phyloP scores from a whole-genome alignment of 306 rosid genomes.

The Senna siamea region DNA sequence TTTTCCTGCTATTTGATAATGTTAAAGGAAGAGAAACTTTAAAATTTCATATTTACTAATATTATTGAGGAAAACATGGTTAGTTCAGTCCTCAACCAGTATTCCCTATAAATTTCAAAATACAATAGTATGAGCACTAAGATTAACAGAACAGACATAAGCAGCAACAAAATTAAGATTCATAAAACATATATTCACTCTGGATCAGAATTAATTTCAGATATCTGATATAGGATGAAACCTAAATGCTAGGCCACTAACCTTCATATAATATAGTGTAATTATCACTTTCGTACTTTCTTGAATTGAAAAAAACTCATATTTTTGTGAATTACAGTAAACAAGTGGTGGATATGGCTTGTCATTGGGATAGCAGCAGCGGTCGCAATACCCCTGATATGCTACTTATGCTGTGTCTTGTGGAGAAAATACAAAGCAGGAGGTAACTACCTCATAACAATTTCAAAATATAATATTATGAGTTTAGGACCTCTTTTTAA shows the following conservation, averaged over 20 bases:
- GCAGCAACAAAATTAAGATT: not conserved
- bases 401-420: constrained; percentile 6
- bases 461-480: not conserved
- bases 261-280: not conserved
- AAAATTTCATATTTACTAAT: not conserved
- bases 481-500: constrained; percentile 2
- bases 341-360: constrained; percentile 44
- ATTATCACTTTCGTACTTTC: not conserved
- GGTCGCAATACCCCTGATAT: not conserved
- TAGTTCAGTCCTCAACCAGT: not conserved
- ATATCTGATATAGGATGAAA: not conserved
- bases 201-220: not conserved
- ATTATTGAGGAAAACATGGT: not conserved
- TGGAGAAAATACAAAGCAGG: constrained; percentile 24
- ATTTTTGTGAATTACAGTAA: constrained; percentile 18
- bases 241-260: not conserved
- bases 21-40: not conserved
- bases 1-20: not conserved
- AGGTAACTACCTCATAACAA: constrained; percentile 22
- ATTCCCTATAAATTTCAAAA: not conserved
- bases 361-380: constrained; percentile 24
- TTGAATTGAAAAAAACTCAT: not conserved
- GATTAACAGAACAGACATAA: not conserved
- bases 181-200: no score
- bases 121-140: not conserved